Percentiles rank a stretch among this genome's conserved stretches.
Conservation (phyloP, 164 flowering plant species). For the Vitis rotundifolia region DNA sequence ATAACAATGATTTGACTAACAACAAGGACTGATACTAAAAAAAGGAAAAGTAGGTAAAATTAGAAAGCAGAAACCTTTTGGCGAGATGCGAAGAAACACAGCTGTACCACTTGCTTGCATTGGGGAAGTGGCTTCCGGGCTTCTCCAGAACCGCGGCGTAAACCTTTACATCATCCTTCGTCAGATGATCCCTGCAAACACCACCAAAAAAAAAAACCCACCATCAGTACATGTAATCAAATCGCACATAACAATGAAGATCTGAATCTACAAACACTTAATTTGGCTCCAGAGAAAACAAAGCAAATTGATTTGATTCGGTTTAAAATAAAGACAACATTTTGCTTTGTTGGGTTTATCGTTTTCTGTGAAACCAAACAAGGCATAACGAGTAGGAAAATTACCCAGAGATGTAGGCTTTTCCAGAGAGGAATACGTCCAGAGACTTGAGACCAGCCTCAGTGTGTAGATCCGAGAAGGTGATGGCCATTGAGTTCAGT, state of each 20-base stretch:
- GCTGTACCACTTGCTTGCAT: conserved; percentile 76
- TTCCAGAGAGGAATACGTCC: conserved; percentile 65
- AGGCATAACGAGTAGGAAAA: neutral
- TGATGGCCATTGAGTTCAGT: conserved; percentile 54
- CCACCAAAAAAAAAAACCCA: neutral
- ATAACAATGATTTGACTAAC: no score
- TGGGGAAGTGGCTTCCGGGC: conserved; percentile 61
- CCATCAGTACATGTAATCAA: neutral
- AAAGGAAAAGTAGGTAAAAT: neutral
- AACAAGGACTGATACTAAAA: neutral
- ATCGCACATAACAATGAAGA: neutral
- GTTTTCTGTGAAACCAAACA: neutral
- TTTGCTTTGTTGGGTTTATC: no score
- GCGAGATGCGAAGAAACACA: conserved; percentile 55
- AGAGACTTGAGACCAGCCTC: conserved; percentile 84
- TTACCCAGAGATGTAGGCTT: conserved; percentile 80
- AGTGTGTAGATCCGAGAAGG: conserved; percentile 88
- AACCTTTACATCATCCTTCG: conserved; percentile 81
- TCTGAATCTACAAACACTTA: neutral
- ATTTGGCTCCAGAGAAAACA: neutral
- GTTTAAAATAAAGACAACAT: no score
- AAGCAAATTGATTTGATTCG: neutral
- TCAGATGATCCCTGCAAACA: conserved; percentile 49
- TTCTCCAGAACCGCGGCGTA: conserved; percentile 59
- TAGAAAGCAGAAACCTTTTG: conserved; percentile 49